Base-by-base conservation (phyloP, 2,329 filamentous ascomycete species). In the Microcera coccophila region DNA sequence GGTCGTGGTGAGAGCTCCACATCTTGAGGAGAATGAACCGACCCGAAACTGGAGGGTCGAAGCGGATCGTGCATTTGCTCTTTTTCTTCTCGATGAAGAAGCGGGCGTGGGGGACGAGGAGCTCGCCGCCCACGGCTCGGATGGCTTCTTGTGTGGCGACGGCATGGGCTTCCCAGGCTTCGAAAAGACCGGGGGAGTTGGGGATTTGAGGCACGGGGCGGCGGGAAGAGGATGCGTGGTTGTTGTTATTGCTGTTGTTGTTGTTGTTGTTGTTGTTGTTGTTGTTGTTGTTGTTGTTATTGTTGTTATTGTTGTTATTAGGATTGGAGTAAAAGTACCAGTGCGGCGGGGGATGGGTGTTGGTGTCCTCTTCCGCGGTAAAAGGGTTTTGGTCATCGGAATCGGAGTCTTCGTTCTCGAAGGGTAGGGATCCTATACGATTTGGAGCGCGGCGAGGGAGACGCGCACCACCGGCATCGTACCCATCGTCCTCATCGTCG, bases 1-100 rank as follows among this genome's bases (percentile, higher is more conserved):
- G 74, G 36, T 83, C 80, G 19, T 81, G 77, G 45, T 80, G 79
- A 2, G 86, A 85, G 56, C 84, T 90, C 87, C 89, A 96, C 63
- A 96, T 80, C 71, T 96, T 96, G 50, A 97, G 72, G 32, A 96
- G 67, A 39, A 97, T 85, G 62, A 86, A 94, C 43, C 87, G 79
- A 4, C 87, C 87, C 10, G 87, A 88, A 46, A 93, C 78, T 0
- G 86, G 84, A 43, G 88, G 86, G 55, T 90, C 81, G 55, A 97
- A 96, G 45, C 81, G 84, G 56, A 97, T 85, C 12, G 84, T 90
- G 55, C 93, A 91, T 65, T 85, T 89, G 68, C 81, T 88, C 69
- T 89, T 90, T 55, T 85, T 79, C 62, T 82, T 80, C 58, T 86
- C 83, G 42, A 96, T 94, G 59, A 84, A 85, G 67, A 97, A 96